phyloP scores from a whole-genome alignment of 2,329 filamentous ascomycete genomes.

The Lasiodiplodia sp. region DNA sequence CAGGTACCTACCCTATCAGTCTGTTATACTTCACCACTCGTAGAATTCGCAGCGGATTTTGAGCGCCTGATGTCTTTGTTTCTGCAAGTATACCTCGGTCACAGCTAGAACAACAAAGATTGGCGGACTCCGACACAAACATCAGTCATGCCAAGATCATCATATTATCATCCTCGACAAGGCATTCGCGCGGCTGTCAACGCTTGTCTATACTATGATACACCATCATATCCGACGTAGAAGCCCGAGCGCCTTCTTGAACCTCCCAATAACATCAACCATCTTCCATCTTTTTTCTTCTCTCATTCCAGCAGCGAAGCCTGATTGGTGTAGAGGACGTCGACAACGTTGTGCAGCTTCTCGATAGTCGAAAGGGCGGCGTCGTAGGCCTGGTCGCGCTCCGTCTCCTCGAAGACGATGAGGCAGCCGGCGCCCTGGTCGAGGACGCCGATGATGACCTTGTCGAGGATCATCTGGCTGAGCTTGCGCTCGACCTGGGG shows the following conservation, averaged over 20 bases:
- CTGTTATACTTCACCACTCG: not conserved
- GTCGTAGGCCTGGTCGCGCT: conserved; percentile 92
- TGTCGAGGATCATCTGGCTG: conserved; percentile 99
- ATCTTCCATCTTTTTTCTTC: conserved; percentile 4
- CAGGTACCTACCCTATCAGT: too few relatives aligned
- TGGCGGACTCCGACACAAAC: not conserved
- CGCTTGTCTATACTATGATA: conserved; percentile 28
- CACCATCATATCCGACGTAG: conserved; percentile 8
- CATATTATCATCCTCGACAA: conserved; percentile 27
- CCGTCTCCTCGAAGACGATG: conserved; percentile 95
- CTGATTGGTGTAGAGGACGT: conserved; percentile 97
- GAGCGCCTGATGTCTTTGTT: not conserved
- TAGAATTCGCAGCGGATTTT: not conserved
- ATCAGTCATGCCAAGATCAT: conserved; percentile 26
- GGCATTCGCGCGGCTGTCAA: conserved; percentile 15
- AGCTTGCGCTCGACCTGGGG: conserved; percentile 98
- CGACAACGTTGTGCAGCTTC: conserved; percentile 96
- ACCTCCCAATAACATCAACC: not conserved
- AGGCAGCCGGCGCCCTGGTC: conserved; percentile 98
- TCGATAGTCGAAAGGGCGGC: conserved; percentile 93
- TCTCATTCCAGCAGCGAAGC: conserved; percentile 88
- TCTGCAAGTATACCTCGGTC: not conserved
- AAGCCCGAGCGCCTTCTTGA: conserved; percentile 14
- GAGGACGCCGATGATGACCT: conserved; percentile 96
- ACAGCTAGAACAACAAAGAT: not conserved